phyloP scores from a whole-genome alignment of 2,329 filamentous ascomycete species.

The Dendrostoma leiphaemia region DNA sequence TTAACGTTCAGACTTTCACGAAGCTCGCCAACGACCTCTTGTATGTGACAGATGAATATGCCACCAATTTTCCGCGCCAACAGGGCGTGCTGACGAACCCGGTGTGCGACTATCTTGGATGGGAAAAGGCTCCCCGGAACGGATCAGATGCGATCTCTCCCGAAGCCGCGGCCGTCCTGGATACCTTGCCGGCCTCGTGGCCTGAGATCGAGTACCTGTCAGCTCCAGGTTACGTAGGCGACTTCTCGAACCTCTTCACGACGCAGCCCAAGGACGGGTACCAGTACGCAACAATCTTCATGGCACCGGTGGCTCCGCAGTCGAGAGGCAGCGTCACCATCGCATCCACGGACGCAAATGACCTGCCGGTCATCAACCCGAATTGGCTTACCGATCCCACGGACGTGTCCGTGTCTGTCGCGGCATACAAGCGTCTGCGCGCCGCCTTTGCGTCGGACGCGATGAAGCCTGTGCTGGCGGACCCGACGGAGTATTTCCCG shows the following conservation, averaged over 20 bases:
- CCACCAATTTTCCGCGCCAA: not conserved
- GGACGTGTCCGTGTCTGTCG: slow-evolving; percentile 17
- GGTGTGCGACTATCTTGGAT: not conserved
- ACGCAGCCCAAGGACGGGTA: not conserved
- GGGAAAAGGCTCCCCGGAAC: slow-evolving; percentile 5
- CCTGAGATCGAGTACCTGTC: slow-evolving; percentile 4
- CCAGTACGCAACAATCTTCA: slow-evolving; percentile 4
- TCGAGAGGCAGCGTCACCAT: not conserved
- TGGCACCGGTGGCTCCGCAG: not conserved
- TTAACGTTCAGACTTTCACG: not conserved
- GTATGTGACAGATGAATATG: not conserved
- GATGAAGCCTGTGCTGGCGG: slow-evolving; percentile 20
- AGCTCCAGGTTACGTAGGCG: too few species aligned
- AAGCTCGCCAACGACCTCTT: not conserved
- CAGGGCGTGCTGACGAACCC: slow-evolving; percentile 3
- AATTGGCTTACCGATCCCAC: slow-evolving; percentile 30
- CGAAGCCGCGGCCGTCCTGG: not conserved
- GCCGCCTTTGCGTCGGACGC: not conserved
- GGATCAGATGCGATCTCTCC: too few species aligned
- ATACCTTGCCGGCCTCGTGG: slow-evolving; percentile 1
- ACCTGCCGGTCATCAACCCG: slow-evolving; percentile 34
- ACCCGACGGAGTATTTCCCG: slow-evolving; percentile 30
- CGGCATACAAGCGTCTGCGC: slow-evolving; percentile 24
- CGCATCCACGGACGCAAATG: not conserved
- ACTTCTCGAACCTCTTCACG: not conserved